Evolutionary conservation across 495 filamentous ascomycete species (phyloP).

Genomic region (Daldinia caldariorum): DNA sequence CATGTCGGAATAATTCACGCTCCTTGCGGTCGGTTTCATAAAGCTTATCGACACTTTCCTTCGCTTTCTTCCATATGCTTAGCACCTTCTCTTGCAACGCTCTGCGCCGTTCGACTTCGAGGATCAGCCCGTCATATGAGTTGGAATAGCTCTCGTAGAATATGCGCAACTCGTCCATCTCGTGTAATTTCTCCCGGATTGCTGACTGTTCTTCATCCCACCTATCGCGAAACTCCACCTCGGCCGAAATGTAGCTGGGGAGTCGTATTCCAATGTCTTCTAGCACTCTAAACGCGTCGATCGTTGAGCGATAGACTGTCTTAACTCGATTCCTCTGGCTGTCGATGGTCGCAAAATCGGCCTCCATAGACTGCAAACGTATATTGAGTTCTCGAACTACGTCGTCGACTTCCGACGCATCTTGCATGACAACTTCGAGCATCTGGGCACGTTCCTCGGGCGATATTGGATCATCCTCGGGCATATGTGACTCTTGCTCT

Average conservation of each 20-base stretch:
- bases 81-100: conserved; percentile 76
- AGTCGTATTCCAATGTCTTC: conserved; percentile 73
- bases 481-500: conserved; percentile 65
- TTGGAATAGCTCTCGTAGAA: conserved; percentile 86
- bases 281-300: conserved; percentile 70
- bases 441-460: conserved; percentile 83
- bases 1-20: conserved; percentile 79
- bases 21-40: conserved; percentile 77
- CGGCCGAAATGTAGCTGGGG: conserved; percentile 72
- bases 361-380: conserved; percentile 79
- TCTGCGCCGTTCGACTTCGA: conserved; percentile 81
- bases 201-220: conserved; percentile 79
- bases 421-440: conserved; percentile 81
- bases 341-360: conserved; percentile 64
- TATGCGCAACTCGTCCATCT: conserved; percentile 75
- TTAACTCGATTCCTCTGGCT: conserved; percentile 66
- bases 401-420: conserved; percentile 88
- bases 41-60: conserved; percentile 77
- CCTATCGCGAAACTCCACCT: conserved; percentile 72
- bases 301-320: conserved; percentile 57
- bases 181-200: conserved; percentile 72
- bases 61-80: conserved; percentile 76
- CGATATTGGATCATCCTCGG: conserved; percentile 74
- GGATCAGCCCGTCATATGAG: conserved; percentile 82
- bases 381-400: conserved; percentile 86